Percentiles rank a stretch among this genome's conserved stretches.
These are phyloP conservation scores for Globisporangium spinosum DNA, from an alignment of 352 stramenopile species.

Conservation along the genomic window DNA sequence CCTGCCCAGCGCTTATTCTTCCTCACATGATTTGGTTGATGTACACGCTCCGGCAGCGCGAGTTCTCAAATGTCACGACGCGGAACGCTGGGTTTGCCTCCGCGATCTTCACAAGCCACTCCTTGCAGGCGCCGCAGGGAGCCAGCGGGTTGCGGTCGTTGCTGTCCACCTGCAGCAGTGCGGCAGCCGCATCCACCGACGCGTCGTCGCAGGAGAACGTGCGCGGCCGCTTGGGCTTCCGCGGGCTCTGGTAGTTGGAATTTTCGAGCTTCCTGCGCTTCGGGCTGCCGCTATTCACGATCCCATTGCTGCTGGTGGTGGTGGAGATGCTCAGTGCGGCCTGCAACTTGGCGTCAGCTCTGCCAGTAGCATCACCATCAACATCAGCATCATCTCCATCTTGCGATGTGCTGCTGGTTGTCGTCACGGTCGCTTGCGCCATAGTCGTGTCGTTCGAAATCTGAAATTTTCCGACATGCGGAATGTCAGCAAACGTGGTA, in stretches of 20 bases:
- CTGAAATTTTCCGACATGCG: constrained; percentile 14
- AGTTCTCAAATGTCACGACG: constrained; percentile 96
- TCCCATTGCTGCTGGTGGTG: not conserved
- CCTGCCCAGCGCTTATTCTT: not conserved
- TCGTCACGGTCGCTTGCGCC: not conserved
- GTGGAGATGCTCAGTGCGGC: constrained; percentile 1
- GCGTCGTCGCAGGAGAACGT: constrained; percentile 79
- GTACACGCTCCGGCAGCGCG: constrained; percentile 91
- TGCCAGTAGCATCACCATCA: not conserved
- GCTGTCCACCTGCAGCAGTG: constrained; percentile 21
- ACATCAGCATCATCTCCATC: not conserved
- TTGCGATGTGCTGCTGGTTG: not conserved
- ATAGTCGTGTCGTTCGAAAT: constrained; percentile 7
- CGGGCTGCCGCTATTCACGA: not conserved
- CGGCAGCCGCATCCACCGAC: constrained; percentile 39
- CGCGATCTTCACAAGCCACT: constrained; percentile 99
- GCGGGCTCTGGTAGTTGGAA: constrained; percentile 18
- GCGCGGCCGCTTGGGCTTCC: constrained; percentile 79
- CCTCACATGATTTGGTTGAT: constrained; percentile 76
- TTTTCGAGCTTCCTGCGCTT: constrained; percentile 17
- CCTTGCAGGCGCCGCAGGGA: constrained; percentile 97
- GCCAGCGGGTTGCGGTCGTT: constrained; percentile 94
- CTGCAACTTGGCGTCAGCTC: not conserved
- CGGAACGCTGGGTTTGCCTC: constrained; percentile 97
- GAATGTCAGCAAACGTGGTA: constrained; percentile 11